These are phyloP conservation scores for Thuja plicata DNA, from an alignment of 83 land plant species.

Conservation along the genomic window DNA sequence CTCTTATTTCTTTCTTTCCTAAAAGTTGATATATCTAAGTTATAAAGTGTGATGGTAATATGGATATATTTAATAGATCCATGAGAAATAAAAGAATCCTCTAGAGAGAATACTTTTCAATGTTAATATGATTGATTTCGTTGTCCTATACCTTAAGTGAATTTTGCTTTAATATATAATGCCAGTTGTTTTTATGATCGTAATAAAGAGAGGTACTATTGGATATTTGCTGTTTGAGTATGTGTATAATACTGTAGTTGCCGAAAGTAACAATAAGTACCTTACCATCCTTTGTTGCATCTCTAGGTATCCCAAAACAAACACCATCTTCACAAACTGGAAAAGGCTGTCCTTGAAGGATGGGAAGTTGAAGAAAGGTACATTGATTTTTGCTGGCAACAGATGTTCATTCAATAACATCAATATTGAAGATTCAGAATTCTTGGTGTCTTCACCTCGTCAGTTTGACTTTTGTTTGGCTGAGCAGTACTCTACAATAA, in stretches of 20 bases:
- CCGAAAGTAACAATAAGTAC: neutral
- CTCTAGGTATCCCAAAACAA: conserved; percentile 52
- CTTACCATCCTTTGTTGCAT: conserved; percentile 1
- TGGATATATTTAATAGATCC: conserved; percentile 1
- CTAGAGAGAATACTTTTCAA: neutral
- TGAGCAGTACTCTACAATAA: neutral
- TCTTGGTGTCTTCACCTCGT: neutral
- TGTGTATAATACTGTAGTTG: conserved; percentile 11
- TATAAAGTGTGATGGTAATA: neutral
- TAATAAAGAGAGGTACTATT: neutral
- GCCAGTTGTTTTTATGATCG: neutral
- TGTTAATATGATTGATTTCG: neutral
- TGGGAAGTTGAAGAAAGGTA: conserved; percentile 44
- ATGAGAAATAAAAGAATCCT: neutral
- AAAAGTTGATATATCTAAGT: neutral
- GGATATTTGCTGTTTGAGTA: neutral
- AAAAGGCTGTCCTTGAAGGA: conserved; percentile 27
- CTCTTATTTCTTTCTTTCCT: neutral
- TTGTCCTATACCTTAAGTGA: neutral
- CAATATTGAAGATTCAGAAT: neutral
- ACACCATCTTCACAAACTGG: conserved; percentile 23
- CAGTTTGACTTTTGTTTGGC: neutral
- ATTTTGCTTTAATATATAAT: neutral
- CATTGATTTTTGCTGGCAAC: neutral
- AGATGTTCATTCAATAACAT: neutral